A percentile compares a stretch with the other conserved stretches of the same genome.
These are phyloP conservation scores for Bolboschoenus planiculmis DNA, from an alignment of 176 grass and related monocot species.

Conservation along the genomic window DNA sequence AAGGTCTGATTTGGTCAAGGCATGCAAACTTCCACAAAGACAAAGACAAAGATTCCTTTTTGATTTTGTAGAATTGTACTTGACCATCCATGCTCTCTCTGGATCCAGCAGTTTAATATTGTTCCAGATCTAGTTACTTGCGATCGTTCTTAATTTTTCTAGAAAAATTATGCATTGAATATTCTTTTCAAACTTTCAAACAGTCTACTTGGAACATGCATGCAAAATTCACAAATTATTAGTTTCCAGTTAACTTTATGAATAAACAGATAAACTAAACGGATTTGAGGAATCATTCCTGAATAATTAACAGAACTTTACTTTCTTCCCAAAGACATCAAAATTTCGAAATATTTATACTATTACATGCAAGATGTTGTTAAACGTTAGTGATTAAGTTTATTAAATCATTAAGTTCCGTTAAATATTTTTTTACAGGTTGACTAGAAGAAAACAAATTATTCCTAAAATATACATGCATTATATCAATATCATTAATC, in stretches of 20 bases:
- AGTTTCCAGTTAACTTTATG: neutral
- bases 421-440: no score
- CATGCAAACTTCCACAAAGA: constrained; percentile 18
- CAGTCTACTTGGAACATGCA: neutral
- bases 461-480: no score
- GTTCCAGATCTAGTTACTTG: neutral
- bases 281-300: neutral
- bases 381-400: no score
- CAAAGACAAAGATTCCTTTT: neutral
- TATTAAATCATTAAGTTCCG: no score
- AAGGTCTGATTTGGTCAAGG: constrained; percentile 14
- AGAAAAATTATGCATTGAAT: no score
- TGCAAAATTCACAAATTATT: no score
- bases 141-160: neutral
- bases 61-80: neutral
- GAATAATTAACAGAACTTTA: no score
- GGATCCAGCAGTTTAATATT: neutral
- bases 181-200: neutral
- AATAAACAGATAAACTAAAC: neutral
- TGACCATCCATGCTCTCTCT: neutral
- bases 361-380: no score
- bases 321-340: neutral
- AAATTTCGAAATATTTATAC: neutral
- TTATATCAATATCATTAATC: no score
- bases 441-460: no score